Evolutionary conservation across 2,329 filamentous ascomycete species (phyloP), one percentile per base, ranked within the genome.

Genomic region (Ramularia endophylla): DNA sequence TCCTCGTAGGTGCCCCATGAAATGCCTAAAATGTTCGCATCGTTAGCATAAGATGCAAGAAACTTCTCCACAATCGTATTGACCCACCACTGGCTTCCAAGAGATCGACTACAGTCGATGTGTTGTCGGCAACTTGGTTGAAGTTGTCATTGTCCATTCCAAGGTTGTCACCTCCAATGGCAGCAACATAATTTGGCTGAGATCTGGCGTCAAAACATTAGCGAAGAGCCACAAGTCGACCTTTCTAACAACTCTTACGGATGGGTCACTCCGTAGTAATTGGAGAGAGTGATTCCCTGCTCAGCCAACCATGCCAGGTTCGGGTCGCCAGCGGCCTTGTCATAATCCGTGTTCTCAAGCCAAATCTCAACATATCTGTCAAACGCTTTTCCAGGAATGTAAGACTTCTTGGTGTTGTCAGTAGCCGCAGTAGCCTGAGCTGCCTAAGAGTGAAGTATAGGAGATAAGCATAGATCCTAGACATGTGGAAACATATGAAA

Each of bases 121-220:
- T 57, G 33, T 69, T 69, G 20, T 57, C 58, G 9, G 61, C 58
- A 16, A 70, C 59, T 19, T 59, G 55, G 44, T 72, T 73, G 60
- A 86, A 78, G 53, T 76, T 65, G 61, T 88, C 84, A 53, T 84
- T 77, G 58, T 81, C 53, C 41, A 87, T 80, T 50, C 84, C 84
- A 52, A 85, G 86, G 63, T 83, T 81, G 63, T 87, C 83, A 40
- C 84, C 85, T 22, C 75, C 77, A 33, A 82, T 74, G 1, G 77
- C 62, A 2, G 83, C 78, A 43, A 81, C 74, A 61, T 89, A 89
- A 68, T 89, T 89, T 15, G 84, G 84, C 69, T 87, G 74, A 0
- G 77, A 83, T 1, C 5, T 33, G 31, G 5, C 15, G 12, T 6
- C 22, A 25, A 6, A 25, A 11, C 22, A 25, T 25, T 11, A 25